phyloP scores from a whole-genome alignment of 139 green algal genomes.

The Coelastrella sp. region DNA sequence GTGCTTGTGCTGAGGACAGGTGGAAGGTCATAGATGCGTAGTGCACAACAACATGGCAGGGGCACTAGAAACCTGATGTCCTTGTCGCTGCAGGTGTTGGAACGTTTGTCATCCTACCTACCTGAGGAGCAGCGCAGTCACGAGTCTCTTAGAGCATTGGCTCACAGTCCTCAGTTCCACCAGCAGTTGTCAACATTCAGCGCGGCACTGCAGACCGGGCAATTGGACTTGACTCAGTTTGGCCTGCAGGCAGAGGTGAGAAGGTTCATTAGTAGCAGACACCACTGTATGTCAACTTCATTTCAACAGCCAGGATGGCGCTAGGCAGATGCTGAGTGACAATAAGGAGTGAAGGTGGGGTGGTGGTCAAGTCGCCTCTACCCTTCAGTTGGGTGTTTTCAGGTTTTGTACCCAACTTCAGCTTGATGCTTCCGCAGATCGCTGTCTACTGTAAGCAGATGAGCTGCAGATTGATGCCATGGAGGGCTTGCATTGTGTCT shows the following conservation, averaged over 20 bases:
- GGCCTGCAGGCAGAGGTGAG: conserved; percentile 62
- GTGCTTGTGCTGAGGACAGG: no score
- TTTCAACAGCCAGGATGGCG: not conserved
- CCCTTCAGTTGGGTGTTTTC: no score
- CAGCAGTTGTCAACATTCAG: conserved; percentile 77
- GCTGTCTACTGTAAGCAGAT: no score
- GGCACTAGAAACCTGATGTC: no score
- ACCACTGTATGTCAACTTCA: not conserved
- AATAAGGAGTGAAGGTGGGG: no score
- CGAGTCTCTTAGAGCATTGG: conserved; percentile 41
- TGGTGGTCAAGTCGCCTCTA: no score
- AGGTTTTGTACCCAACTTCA: no score
- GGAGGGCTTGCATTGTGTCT: no score
- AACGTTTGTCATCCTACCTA: conserved; percentile 62
- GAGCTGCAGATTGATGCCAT: no score
- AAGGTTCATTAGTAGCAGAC: not conserved
- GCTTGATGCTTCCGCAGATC: no score
- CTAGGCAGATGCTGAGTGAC: no score
- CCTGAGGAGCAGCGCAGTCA: conserved; percentile 61
- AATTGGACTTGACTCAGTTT: conserved; percentile 81
- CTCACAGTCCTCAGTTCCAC: conserved; percentile 76
- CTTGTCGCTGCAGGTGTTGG: conserved; percentile 27
- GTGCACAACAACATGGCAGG: not conserved
- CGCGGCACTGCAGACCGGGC: conserved; percentile 70
- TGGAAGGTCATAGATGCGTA: not conserved